Base-by-base conservation (phyloP, 2,329 filamentous ascomycete species). In the Cercospora zeae-maydis region DNA sequence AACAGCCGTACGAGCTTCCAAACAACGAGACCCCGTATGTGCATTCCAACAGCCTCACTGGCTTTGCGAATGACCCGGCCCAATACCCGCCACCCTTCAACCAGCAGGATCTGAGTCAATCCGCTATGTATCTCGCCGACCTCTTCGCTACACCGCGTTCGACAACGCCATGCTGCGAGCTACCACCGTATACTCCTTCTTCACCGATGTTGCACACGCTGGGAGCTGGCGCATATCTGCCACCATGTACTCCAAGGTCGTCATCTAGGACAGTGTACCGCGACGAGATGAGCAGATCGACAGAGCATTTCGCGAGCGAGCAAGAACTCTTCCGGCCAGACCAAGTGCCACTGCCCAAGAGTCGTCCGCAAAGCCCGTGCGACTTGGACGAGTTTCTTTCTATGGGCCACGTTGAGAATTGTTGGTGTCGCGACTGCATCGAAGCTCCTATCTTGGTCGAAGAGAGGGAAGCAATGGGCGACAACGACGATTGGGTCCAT, bases 381-480 rank as follows among this genome's bases (percentile, higher is more conserved):
- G 69, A 72, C 45, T 62, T 73, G 30, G 66, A 67, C 10, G 67
- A 64, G 11, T 73, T 74, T 59, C 60, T 72, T 31, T 67, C 67
- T 21, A 65, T 70, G 64, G 72, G 71, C n/a, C 72, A 74, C 37
- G 71, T 67, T 3, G 65, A 68, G 60, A 66, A 70, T 21, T 74
- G 72, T 67, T 71, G 69, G 69, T 73, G 72, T 58, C 52, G 31
- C 13, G 69, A 67, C 59, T 71, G 69, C 61, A 61, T 63, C 13
- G 66, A 71, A 33, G 55, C 59, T 24, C 68, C 68, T 4, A 66
- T 68, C 51, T 53, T 72, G 8, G 52, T 70, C 3, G 33, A 61
- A 11, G 36, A 63, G 13, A 65, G 66, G 13, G 56, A 64, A 33
- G 4, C 60, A 10, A 45, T 52, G 1, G 65, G 65, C 14, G 54